Evolutionary conservation across 306 rosid genomes (phyloP).

Genomic region (Alnus rubra): DNA sequence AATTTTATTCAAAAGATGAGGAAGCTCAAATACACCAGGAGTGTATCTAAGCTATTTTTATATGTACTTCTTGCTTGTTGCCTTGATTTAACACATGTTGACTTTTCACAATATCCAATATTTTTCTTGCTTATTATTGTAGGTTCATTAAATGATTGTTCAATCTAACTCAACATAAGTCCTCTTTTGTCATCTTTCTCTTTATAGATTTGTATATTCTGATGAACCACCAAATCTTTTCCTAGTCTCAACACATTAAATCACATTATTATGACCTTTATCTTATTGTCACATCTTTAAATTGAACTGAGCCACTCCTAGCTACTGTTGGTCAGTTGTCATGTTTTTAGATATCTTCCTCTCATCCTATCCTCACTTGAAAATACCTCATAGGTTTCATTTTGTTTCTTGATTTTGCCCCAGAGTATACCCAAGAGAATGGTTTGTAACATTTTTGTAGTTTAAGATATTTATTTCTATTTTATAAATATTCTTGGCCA

Average conservation of each 20-base stretch:
- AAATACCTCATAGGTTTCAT: neutral
- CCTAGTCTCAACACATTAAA: neutral
- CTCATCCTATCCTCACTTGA: neutral
- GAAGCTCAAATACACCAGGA: neutral
- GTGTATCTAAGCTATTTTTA: neutral
- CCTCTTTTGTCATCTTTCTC: neutral
- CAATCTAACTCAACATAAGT: neutral
- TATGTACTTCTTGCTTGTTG: constrained; percentile 4
- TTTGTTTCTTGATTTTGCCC: neutral
- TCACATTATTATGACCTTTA: neutral
- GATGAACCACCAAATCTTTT: neutral
- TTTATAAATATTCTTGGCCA: no score
- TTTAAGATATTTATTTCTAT: neutral
- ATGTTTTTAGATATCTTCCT: neutral
- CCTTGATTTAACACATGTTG: neutral
- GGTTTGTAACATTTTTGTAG: neutral
- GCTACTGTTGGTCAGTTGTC: neutral
- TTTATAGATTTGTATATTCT: neutral
- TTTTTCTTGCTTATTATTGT: neutral
- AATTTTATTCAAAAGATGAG: constrained; percentile 6
- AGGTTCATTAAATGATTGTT: neutral
- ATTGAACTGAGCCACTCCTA: neutral
- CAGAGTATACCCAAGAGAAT: neutral
- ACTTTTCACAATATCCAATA: neutral
- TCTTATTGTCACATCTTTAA: neutral